Evolutionary conservation across 2,329 filamentous ascomycete genomes (phyloP).

Genomic region (Hymenoscyphus fructigenus): DNA sequence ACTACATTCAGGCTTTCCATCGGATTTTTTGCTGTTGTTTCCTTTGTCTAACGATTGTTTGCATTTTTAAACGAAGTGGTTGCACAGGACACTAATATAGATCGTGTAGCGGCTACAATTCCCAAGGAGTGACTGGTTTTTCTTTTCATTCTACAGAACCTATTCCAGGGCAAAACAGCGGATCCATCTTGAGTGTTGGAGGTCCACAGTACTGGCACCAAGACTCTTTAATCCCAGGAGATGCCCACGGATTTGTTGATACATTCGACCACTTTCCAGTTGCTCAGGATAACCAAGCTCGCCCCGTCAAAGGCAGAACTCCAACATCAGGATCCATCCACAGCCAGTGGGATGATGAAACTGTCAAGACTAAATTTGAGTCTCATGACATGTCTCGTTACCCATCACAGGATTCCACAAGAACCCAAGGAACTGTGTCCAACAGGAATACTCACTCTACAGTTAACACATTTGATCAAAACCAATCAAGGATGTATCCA

Average conservation of each 20-base stretch:
- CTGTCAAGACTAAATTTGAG: constrained; percentile 27
- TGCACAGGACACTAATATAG: constrained; percentile 37
- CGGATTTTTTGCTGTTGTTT: constrained; percentile 24
- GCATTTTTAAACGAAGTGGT: constrained; percentile 26
- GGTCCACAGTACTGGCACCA: constrained; percentile 37
- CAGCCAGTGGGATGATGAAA: constrained; percentile 30
- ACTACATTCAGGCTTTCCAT: neutral
- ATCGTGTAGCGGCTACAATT: constrained; percentile 33
- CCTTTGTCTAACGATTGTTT: constrained; percentile 19
- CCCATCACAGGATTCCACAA: constrained; percentile 32
- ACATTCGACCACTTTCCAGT: constrained; percentile 26
- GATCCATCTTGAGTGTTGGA: constrained; percentile 35
- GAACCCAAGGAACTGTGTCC: constrained; percentile 28
- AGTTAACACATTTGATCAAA: constrained; percentile 32
- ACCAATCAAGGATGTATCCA: constrained; percentile 31
- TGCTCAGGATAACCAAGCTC: constrained; percentile 26
- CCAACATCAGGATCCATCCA: constrained; percentile 24
- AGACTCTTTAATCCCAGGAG: constrained; percentile 28
- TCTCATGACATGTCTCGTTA: constrained; percentile 33
- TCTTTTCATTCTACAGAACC: constrained; percentile 38
- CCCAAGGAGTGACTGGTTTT: constrained; percentile 32
- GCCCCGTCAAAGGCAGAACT: constrained; percentile 20
- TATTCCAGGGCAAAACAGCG: constrained; percentile 35
- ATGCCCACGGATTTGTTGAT: constrained; percentile 34
- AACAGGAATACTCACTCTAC: constrained; percentile 30